Evolutionary conservation across 176 grass and related monocot species (phyloP).

Genomic region (Dactylis glomerata): DNA sequence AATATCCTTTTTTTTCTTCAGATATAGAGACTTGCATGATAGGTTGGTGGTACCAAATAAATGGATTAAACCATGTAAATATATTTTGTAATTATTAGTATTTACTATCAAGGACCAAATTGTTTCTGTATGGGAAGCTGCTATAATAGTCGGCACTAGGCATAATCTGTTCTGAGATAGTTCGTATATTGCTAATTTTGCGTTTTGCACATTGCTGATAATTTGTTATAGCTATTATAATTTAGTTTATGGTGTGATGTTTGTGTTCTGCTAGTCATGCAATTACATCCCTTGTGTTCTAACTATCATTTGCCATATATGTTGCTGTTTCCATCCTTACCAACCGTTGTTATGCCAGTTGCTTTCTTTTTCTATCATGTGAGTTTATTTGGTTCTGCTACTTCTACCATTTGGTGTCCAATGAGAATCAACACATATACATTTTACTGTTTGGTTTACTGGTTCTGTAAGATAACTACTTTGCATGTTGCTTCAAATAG

Average conservation of each 20-base stretch:
- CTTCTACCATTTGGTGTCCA: conserved; percentile 14
- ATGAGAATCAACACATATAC: conserved; percentile 3
- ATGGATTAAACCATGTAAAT: conserved; percentile 3
- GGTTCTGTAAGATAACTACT: background rate
- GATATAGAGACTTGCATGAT: background rate
- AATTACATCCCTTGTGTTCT: background rate
- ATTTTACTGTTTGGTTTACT: background rate
- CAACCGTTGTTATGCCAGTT: background rate
- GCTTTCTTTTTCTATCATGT: background rate
- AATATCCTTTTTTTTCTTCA: conserved; percentile 28
- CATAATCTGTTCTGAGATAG: conserved; percentile 1
- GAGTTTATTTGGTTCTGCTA: conserved; percentile 12
- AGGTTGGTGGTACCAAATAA: conserved; percentile 2
- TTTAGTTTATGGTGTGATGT: background rate
- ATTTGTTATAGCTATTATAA: background rate
- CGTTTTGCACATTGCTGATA: background rate
- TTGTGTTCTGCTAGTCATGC: background rate
- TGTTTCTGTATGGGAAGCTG: background rate
- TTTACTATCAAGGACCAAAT: background rate
- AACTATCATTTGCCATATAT: background rate
- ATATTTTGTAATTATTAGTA: conserved; percentile 10
- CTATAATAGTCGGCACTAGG: background rate
- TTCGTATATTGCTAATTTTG: conserved; percentile 5
- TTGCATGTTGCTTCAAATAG: background rate
- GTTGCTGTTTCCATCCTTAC: background rate